Conservation (phyloP, 2,329 filamentous ascomycete genomes). For the Mariannaea elegans region DNA sequence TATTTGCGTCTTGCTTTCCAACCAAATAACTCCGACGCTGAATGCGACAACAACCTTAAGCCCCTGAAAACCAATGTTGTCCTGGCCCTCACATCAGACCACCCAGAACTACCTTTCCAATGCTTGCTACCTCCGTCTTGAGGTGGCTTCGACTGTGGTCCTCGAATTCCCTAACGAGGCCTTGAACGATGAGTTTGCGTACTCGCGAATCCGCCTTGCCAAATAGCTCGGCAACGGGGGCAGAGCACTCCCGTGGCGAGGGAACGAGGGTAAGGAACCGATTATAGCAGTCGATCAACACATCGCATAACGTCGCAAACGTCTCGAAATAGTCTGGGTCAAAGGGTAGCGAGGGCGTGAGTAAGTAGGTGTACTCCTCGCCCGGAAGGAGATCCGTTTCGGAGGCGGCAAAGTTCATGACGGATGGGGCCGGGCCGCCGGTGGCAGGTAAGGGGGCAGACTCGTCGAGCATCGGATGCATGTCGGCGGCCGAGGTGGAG, state of each 20-base stretch:
- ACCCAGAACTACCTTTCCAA: conserved; percentile 89
- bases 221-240: conserved; percentile 82
- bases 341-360: conserved; percentile 93
- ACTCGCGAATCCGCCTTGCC: conserved; percentile 87
- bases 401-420: conserved; percentile 67
- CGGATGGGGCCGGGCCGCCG: conserved; percentile 48
- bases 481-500: conserved; percentile 58
- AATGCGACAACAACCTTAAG: conserved; percentile 6
- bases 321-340: conserved; percentile 98
- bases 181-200: conserved; percentile 87
- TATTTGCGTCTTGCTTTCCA: conserved; percentile 29
- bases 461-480: conserved; percentile 45
- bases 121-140: conserved; percentile 82
- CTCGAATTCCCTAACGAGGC: conserved; percentile 91
- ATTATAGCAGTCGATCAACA: conserved; percentile 91
- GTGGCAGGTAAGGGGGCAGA: conserved; percentile 39
- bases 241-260: conserved; percentile 76
- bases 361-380: conserved; percentile 86
- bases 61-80: neutral
- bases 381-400: conserved; percentile 77
- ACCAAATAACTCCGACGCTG: conserved; percentile 33
- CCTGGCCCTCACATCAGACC: conserved; percentile 72
- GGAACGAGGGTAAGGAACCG: conserved; percentile 78
- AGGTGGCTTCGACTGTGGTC: conserved; percentile 80
- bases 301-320: conserved; percentile 94